phyloP scores from a whole-genome alignment of 129 eudicot species.

The Flaveria ramosissima region DNA sequence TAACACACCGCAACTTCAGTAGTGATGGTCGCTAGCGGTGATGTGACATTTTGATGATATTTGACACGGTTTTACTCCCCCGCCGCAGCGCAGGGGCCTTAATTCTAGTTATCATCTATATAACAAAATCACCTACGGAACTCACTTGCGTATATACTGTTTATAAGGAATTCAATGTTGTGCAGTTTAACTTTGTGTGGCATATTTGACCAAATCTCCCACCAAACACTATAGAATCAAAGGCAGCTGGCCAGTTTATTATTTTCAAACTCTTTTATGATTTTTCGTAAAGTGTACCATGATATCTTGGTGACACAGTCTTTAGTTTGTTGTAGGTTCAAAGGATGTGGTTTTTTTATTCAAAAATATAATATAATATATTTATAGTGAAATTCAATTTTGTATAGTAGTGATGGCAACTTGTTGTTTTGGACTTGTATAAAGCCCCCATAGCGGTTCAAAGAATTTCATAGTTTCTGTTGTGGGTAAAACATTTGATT shows the following conservation, averaged over 20 bases:
- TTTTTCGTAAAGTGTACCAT: not conserved
- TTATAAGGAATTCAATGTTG: too few species aligned
- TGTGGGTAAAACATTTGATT: not conserved
- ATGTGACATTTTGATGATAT: too few species aligned
- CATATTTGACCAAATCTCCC: too few species aligned
- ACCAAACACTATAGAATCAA: not conserved
- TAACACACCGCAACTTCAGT: too few species aligned
- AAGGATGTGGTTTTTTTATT: not conserved
- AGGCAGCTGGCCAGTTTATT: not conserved
- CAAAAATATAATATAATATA: not conserved
- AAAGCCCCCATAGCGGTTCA: not conserved
- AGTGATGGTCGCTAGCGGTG: too few species aligned
- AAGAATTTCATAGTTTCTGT: not conserved
- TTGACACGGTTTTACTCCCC: too few species aligned
- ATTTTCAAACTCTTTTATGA: too few species aligned
- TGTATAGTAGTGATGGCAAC: not conserved
- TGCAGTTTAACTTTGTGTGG: too few species aligned
- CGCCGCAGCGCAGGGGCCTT: too few species aligned
- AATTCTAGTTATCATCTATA: too few species aligned
- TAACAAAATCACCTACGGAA: too few species aligned
- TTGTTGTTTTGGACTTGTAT: not conserved
- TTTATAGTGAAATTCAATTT: not conserved
- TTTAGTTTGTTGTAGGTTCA: not conserved
- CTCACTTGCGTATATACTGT: too few species aligned
- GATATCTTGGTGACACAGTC: not conserved